phyloP scores from a whole-genome alignment of 116 monocot species.

The Iris pallida region DNA sequence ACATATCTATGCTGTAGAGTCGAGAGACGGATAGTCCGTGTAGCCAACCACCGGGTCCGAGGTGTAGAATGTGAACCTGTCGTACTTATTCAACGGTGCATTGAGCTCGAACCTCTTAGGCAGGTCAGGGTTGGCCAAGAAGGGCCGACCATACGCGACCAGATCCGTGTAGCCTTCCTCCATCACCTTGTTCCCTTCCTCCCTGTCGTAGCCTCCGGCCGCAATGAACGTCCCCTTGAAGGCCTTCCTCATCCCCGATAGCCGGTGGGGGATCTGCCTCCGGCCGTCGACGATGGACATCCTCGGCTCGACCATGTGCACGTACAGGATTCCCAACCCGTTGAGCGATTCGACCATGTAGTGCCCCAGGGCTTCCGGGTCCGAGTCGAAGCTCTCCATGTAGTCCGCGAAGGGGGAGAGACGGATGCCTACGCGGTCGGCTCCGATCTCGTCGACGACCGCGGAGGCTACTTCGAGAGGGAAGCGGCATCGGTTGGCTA shows the following conservation, averaged over 20 bases:
- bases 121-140: not conserved
- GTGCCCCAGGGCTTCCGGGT: not conserved
- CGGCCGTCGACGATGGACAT: not conserved
- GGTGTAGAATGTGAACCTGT: not conserved
- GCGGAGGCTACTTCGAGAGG: not conserved
- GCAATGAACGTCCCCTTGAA: not conserved
- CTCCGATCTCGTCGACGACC: not conserved
- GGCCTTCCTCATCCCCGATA: not conserved
- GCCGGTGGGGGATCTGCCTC: not conserved
- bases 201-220: not conserved
- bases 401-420: not conserved
- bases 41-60: not conserved
- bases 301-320: slow-evolving; percentile 5
- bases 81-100: not conserved
- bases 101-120: not conserved
- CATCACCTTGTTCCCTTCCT: not conserved
- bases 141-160: not conserved
- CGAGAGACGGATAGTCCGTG: slow-evolving; percentile 5
- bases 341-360: slow-evolving; percentile 5
- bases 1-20: too few species aligned
- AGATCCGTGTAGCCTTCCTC: not conserved
- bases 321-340: not conserved
- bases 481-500: slow-evolving; percentile 6
- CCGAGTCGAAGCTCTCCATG: not conserved
- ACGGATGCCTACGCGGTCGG: not conserved